Base-by-base conservation (phyloP, 75 land plant species). In the Gnetum montanum region DNA sequence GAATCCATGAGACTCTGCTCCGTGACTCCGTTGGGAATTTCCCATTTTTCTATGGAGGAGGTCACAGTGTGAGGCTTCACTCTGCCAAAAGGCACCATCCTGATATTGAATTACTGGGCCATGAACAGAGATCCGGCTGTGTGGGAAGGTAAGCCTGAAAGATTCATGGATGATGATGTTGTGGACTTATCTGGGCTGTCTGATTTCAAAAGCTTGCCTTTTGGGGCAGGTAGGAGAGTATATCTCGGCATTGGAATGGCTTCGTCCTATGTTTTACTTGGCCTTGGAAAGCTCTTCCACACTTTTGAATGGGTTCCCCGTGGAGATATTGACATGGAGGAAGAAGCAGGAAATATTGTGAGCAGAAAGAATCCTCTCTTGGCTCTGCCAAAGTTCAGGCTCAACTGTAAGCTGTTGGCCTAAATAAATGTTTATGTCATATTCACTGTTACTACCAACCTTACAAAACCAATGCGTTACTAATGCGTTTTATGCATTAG, bases 71-170 rank as follows among this genome's bases (percentile, higher is more conserved):
- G 43, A 0, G 74, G 73, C 24, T 61, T 69, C 26, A 8, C 23
- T 22, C 22, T 68, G n/a, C 64, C 73, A 0, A 33, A 33, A 1
- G 35, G 27, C 0, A 68, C 65, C 11, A 54, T 30, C 45, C 13
- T 71, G 40, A 15, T 60, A 8, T 28, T 60, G 43, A 71, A 71
- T 45, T 23, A 34, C 11, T 61, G 61, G 51, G 64, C 72, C 1
- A 60, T 68, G 2, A 62, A 54, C 13, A 68, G 74, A 28, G 74
- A 71, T 30, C 64, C 74, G 7, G 3, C 1, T 0, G 55, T 38
- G 2, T 71, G 72, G 64, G 65, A 60, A 10, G 68, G 68, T 28
- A 6, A 69, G 1, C 72, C 72, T 3, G 65, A 67, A 29, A 50
- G 70, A n/a, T 65, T 65, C 31, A 48, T 43, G 8, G 60, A 60